Base-by-base conservation (phyloP, 2,329 filamentous ascomycete genomes). In the Didymella pinodella region DNA sequence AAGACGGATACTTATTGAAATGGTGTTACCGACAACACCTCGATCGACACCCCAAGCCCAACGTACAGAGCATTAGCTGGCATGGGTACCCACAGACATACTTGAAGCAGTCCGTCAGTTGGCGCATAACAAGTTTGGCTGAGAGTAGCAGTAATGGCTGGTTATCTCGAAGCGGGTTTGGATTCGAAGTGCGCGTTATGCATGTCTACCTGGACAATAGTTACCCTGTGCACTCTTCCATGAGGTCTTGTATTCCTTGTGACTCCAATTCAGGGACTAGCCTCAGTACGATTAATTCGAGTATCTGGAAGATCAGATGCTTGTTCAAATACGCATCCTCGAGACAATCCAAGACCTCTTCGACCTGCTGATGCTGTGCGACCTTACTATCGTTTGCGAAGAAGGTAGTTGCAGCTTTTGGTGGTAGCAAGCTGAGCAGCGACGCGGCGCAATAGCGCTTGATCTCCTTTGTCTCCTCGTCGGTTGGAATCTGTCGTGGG, bases 271-370 rank as follows among this genome's bases (percentile, higher is more conserved):
- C 95, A 4, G 95, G 95, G 72, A 97, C 86, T 62, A 98, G 77
- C 64, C 90, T 87, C 56, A 92, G 85, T n/a, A 97, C 81, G 2
- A 97, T 75, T 57, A 94, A 79, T 79, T 99, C 95, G 32, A 98
- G 79, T 47, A 95, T 82, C 44, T 87, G 84, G 72, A 96, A 97
- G 67, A 97, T 81, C 31, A 98, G 81, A 79, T 97, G 93, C 80
- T 93, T 96, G 79, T 99, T 99, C 78, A 93, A 90, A 79, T 97
- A 97, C 50, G 85, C 82, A 77, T 97, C 93, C 16, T 85, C 86
- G 65, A 97, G 89, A 36, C 93, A 82, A 68, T 90, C 87, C 46
- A 98, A 82, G 45, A 93, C 81, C 25, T 81, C 80, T 53, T 81
- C 80, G 26, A 85, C 79, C 61, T 83, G 79, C 70, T 88, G 86